Evolutionary conservation across 768 basidiomycete genomes (phyloP).

Genomic region (Trichaptum fuscoviolaceum): DNA sequence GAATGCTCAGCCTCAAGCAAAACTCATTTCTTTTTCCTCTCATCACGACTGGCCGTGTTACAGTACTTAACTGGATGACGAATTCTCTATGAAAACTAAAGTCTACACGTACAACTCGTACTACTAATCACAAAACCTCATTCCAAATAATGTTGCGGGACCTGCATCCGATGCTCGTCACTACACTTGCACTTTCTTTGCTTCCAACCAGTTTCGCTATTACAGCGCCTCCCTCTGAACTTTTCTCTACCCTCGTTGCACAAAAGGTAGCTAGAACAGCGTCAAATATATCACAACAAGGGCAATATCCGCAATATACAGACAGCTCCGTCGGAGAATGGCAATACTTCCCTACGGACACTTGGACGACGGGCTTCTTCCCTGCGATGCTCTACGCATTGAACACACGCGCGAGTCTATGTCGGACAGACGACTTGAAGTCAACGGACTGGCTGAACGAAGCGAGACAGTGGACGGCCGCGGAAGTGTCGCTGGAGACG

Average conservation of each 20-base stretch:
- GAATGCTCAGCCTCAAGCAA: no score
- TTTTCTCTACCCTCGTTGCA: slow-evolving; percentile 55
- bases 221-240: slow-evolving; percentile 34
- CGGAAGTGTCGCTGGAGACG: slow-evolving; percentile 43
- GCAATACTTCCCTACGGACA: slow-evolving; percentile 48
- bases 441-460: slow-evolving; percentile 50
- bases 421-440: slow-evolving; percentile 22
- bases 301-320: slow-evolving; percentile 59
- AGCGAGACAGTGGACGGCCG: slow-evolving; percentile 47
- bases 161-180: not conserved
- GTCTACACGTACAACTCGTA: not conserved
- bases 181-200: not conserved
- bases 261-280: slow-evolving; percentile 57
- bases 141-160: not conserved
- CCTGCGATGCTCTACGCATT: slow-evolving; percentile 56
- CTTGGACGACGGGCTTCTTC: slow-evolving; percentile 69
- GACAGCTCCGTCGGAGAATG: slow-evolving; percentile 41
- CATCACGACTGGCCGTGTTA: no score
- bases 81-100: not conserved
- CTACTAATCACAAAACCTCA: not conserved
- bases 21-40: no score
- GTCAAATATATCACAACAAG: slow-evolving; percentile 34
- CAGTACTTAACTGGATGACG: no score
- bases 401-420: slow-evolving; percentile 46
- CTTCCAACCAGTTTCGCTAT: not conserved